These are phyloP conservation scores for Hanseniaspora guilliermondii DNA, from an alignment of 805 yeast species.

Conservation along the genomic window DNA sequence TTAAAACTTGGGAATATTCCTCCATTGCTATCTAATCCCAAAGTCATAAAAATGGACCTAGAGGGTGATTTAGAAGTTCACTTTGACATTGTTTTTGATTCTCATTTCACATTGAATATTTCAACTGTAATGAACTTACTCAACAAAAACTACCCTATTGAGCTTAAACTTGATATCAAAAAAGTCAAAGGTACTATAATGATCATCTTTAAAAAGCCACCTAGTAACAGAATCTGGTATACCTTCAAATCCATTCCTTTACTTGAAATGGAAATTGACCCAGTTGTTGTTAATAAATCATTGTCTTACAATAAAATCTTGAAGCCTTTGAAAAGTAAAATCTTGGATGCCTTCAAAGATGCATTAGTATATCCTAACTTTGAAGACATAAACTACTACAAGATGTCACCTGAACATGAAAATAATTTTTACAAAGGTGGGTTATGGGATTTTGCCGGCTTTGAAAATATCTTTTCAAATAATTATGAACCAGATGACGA, in stretches of 20 bases:
- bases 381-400: slow-evolving; percentile 72
- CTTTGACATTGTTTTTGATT: slow-evolving; percentile 54
- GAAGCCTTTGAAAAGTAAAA: slow-evolving; percentile 61
- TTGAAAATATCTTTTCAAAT: background rate
- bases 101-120: slow-evolving; percentile 62
- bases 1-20: slow-evolving; percentile 69
- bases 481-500: background rate
- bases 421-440: slow-evolving; percentile 81
- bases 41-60: slow-evolving; percentile 54
- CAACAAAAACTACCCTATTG: slow-evolving; percentile 58
- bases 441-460: slow-evolving; percentile 47
- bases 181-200: slow-evolving; percentile 63
- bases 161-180: slow-evolving; percentile 55
- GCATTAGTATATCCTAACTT: slow-evolving; percentile 73
- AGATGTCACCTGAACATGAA: slow-evolving; percentile 31
- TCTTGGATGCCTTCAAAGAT: slow-evolving; percentile 67
- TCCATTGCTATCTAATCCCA: slow-evolving; percentile 68
- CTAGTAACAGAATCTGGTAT: slow-evolving; percentile 85
- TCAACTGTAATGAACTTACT: slow-evolving; percentile 70
- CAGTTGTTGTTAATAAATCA: slow-evolving; percentile 77
- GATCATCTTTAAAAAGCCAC: slow-evolving; percentile 71
- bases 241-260: slow-evolving; percentile 70
- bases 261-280: slow-evolving; percentile 67
- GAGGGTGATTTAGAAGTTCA: slow-evolving; percentile 63
- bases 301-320: slow-evolving; percentile 69